Base-by-base conservation (phyloP, 352 stramenopile genomes). In the Blastocystis hominis region DNA sequence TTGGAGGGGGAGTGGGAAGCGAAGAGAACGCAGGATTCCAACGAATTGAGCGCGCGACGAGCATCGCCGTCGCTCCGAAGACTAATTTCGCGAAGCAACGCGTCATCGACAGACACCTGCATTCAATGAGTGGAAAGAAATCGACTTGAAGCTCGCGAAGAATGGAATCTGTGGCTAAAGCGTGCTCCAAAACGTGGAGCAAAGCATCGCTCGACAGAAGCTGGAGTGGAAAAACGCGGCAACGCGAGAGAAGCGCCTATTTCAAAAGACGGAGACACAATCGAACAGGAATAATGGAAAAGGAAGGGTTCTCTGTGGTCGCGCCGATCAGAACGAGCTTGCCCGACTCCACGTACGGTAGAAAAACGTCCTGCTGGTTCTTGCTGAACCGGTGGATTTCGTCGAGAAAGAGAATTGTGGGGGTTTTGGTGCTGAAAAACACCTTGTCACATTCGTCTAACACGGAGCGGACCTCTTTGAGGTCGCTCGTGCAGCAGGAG, bases 301-400 rank as follows among this genome's bases (percentile, higher is more conserved):
- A 95, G 64, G 92, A 95, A 36, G 93, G 92, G 72, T 95, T 95
- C 86, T 95, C 93, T 0, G 93, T 95, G 47, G 93, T 95, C 24
- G 93, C 93, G 10, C 93, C 93, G 86, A 95, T 94, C 40, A 95
- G 68, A 24, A 93, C 94, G 86, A 95, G 93, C 9, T 91, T 94
- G 0, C 93, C 93, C 42, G 93, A 92, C 88, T 95, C 92, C 10
- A 95, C 92, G 0, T 89, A 87, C 9, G 92, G 92, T 17, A 95
- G 89, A 59, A 95, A 94, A 54, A 94, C 92, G 88, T 95, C 92
- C 89, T 95, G 93, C 50, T 94, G 92, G 75, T 92, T 93, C 86
- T 94, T 95, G 75, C 93, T 95, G 88, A 94, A 95, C 4, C 92
- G 91, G 80, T 95, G 93, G 72, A 95, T 93, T 88, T 95, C 93